Conservation (phyloP, 2,329 filamentous ascomycete species). For the Fusarium armeniacum region DNA sequence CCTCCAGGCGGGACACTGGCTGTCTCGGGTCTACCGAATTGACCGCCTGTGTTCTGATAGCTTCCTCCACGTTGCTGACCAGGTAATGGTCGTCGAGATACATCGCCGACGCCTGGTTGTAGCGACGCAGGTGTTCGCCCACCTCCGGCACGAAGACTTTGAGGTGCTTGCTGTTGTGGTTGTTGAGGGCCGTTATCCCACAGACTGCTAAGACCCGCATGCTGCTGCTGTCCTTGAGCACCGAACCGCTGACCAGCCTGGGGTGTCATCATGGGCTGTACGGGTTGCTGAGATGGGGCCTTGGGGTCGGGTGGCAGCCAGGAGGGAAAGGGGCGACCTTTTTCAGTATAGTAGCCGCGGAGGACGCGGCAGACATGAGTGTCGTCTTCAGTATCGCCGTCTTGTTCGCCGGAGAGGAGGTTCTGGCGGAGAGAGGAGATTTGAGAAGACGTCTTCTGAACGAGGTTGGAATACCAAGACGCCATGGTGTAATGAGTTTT, state of each 20-base stretch:
- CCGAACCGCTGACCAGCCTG: slow-evolving; percentile 69
- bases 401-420: slow-evolving; percentile 74
- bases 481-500: slow-evolving; percentile 68
- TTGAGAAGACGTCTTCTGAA: slow-evolving; percentile 74
- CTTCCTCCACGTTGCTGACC: slow-evolving; percentile 68
- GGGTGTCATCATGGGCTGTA: slow-evolving; percentile 66
- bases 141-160: slow-evolving; percentile 63
- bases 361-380: slow-evolving; percentile 95
- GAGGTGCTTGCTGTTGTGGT: slow-evolving; percentile 52
- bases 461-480: slow-evolving; percentile 84
- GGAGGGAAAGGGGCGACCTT: slow-evolving; percentile 81
- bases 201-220: slow-evolving; percentile 65
- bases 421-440: slow-evolving; percentile 77
- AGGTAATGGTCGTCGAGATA: slow-evolving; percentile 53
- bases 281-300: slow-evolving; percentile 63
- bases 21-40: slow-evolving; percentile 38
- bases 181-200: slow-evolving; percentile 65
- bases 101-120: slow-evolving; percentile 50
- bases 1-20: slow-evolving; percentile 52
- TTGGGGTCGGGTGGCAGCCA: slow-evolving; percentile 96
- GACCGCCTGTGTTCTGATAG: slow-evolving; percentile 70
- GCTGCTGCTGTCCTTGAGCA: slow-evolving; percentile 54
- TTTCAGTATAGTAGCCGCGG: slow-evolving; percentile 92
- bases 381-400: slow-evolving; percentile 86
- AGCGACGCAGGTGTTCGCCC: slow-evolving; percentile 52